Percentiles rank a stretch among this genome's conserved stretches.
Conservation (phyloP, 2,329 filamentous ascomycete genomes). For the Penicillium sp. region DNA sequence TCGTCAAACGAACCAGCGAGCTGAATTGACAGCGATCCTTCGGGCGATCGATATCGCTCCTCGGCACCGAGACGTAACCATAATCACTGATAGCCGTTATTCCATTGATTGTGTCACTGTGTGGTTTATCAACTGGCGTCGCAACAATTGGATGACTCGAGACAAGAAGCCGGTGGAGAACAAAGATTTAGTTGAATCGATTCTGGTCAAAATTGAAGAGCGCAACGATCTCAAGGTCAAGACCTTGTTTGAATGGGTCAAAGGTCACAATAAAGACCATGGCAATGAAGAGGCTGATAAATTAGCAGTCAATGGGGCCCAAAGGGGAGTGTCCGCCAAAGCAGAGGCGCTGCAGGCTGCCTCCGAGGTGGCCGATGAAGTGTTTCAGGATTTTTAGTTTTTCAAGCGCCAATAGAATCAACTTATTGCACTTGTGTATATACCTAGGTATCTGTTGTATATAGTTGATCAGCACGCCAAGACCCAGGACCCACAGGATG, state of each 20-base stretch:
- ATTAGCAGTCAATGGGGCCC: slow-evolving; percentile 69
- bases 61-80: slow-evolving; percentile 65
- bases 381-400: slow-evolving; percentile 29
- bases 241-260: slow-evolving; percentile 83
- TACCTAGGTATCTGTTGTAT: too few species aligned
- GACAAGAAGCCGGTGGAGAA: slow-evolving; percentile 75
- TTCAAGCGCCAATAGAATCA: too few species aligned
- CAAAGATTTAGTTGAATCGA: slow-evolving; percentile 73
- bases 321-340: slow-evolving; percentile 35
- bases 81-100: slow-evolving; percentile 88
- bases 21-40: slow-evolving; percentile 86
- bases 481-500: too few species aligned
- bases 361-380: slow-evolving; percentile 28
- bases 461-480: too few species aligned
- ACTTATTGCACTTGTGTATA: too few species aligned
- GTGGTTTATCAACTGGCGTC: slow-evolving; percentile 78
- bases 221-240: slow-evolving; percentile 58
- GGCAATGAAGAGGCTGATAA: slow-evolving; percentile 81
- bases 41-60: slow-evolving; percentile 77
- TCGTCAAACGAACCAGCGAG: slow-evolving; percentile 89
- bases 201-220: slow-evolving; percentile 69
- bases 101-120: slow-evolving; percentile 82
- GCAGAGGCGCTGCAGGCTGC: slow-evolving; percentile 25
- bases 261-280: slow-evolving; percentile 70
- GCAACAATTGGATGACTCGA: slow-evolving; percentile 74